Evolutionary conservation across 73 alveolate species (phyloP).

Genomic region (Tetrahymena malaccensis): DNA sequence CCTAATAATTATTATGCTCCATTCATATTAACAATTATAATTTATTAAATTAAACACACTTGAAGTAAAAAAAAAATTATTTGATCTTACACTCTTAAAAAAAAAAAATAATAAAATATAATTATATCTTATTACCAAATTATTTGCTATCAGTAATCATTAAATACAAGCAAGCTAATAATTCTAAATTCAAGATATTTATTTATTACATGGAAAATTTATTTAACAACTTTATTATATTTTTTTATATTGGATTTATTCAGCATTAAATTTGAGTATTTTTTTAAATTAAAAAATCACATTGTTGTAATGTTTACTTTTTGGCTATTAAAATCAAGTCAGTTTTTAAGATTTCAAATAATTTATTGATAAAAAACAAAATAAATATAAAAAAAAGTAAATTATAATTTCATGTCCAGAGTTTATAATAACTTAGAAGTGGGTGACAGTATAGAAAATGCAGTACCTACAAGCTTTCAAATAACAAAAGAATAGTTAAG

Average conservation of each 20-base stretch:
- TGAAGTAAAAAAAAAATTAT: background rate
- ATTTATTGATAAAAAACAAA: too few species aligned
- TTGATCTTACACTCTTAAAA: background rate
- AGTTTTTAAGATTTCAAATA: too few species aligned
- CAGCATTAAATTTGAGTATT: too few species aligned
- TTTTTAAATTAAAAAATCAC: too few species aligned
- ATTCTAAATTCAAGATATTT: too few species aligned
- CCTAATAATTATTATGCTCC: background rate
- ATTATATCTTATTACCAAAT: background rate
- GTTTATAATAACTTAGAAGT: background rate
- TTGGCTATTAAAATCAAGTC: too few species aligned
- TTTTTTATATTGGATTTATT: too few species aligned
- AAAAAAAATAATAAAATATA: background rate
- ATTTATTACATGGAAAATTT: too few species aligned
- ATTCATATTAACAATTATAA: background rate
- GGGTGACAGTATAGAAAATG: background rate
- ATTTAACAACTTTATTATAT: too few species aligned
- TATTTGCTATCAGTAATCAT: background rate
- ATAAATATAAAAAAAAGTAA: too few species aligned
- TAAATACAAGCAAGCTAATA: background rate
- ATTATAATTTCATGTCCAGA: background rate
- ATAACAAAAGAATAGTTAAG: background rate
- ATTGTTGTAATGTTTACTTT: too few species aligned
- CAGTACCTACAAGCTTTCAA: background rate
- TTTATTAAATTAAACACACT: background rate